Evolutionary conservation across 2,329 filamentous ascomycete species (phyloP), one percentile per base, ranked within the genome.

Genomic region (Penicillium sp.): DNA sequence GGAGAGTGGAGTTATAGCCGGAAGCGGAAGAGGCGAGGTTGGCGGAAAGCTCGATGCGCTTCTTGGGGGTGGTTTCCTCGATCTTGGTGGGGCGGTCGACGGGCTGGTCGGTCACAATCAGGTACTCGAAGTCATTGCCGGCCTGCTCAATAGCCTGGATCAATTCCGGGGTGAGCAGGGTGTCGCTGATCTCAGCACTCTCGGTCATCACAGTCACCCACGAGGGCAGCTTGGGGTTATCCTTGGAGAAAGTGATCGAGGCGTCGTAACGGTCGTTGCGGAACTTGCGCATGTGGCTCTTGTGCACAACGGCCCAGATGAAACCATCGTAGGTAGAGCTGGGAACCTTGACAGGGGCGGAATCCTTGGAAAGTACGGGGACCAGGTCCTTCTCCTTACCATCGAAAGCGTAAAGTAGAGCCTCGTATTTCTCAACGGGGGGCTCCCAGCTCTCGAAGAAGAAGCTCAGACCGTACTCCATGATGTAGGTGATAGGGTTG

Each of bases 191-290:
- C 77, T 97, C 94, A 54, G 92, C 92, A 75, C 88, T 96, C 81
- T 99, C 94, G 69, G 87, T 95, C 94, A 99, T 97, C 69, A 97
- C 85, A 11, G 91, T 96, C 51, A 88, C 81, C 92, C 92, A 99
- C 60, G 82, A 77, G 32, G 94, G 93, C 32, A 99, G 85, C 80
- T 96, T 97, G 51, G 88, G 72, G 76, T 92, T 85, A 68, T 99
- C 94, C 82, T 96, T 96, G 70, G 93, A 97, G 61, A 87, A 86
- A 40, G 94, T 97, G 63, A 99, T 83, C 49, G 90, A 96, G 50
- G 97, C 80, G 72, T 99, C 94, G 77, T 97, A 99, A 65, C 94
- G 89, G 59, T 96, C 91, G 45, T 96, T 89, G 57, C 94, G 88
- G 65, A 96, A 83, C 67, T 85, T 81, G 79, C 90, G 90, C 93